Evolutionary conservation across 805 yeast species (phyloP).

Genomic region (Suhomyces kilbournensis): DNA sequence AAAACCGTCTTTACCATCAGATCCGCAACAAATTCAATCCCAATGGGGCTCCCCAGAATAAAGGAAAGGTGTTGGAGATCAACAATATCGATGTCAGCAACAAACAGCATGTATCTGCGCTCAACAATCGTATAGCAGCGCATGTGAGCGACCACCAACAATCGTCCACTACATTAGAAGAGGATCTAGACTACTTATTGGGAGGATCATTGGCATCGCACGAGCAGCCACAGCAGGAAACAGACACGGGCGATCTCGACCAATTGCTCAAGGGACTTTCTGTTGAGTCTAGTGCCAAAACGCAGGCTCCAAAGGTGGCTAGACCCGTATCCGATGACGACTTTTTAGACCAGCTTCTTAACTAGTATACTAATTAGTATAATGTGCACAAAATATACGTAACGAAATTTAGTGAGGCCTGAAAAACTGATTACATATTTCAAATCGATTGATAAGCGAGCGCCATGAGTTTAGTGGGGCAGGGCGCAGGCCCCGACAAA

Average conservation of each 20-base stretch:
- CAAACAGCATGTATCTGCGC: constrained; percentile 13
- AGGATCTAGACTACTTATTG: constrained; percentile 11
- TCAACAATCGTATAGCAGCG: background rate
- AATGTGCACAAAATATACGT: background rate
- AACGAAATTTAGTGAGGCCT: background rate
- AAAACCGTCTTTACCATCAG: constrained; percentile 25
- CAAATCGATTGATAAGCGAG: background rate
- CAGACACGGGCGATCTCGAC: background rate
- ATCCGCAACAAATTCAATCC: constrained; percentile 28
- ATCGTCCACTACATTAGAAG: constrained; percentile 2
- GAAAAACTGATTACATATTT: background rate
- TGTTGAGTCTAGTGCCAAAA: background rate
- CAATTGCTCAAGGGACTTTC: background rate
- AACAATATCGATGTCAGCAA: constrained; percentile 23
- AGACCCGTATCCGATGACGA: background rate
- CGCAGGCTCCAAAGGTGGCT: background rate
- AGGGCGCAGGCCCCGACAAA: background rate
- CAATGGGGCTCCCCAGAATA: background rate
- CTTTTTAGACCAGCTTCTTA: constrained; percentile 18
- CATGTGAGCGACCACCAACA: constrained; percentile 3
- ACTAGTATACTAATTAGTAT: background rate
- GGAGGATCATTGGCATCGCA: constrained; percentile 7
- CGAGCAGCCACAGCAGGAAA: background rate
- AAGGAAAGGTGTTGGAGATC: constrained; percentile 30
- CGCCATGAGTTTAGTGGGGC: background rate